A percentile compares a stretch with the other conserved stretches of the same genome.
Conservation (phyloP, 2,329 filamentous ascomycete genomes). For the Setomelanomma holmii region DNA sequence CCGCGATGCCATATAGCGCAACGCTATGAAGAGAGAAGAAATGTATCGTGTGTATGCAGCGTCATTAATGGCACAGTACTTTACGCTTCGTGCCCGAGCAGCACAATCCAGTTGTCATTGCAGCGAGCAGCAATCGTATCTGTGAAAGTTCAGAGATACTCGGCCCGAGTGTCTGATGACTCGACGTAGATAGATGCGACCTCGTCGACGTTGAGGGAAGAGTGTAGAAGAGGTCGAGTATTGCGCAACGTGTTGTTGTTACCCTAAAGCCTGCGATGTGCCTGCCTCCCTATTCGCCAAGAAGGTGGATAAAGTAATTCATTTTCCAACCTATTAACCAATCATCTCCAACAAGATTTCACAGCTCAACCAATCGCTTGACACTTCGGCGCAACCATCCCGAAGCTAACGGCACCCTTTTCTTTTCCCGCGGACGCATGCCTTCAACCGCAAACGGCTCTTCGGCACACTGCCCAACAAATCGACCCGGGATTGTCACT, state of each 20-base stretch:
- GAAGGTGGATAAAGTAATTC: neutral
- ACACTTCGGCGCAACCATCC: neutral
- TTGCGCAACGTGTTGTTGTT: slow-evolving; percentile 1
- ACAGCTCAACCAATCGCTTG: neutral
- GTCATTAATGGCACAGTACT: too few species aligned
- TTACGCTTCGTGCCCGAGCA: too few species aligned
- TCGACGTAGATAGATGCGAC: too few species aligned
- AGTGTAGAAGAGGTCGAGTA: neutral
- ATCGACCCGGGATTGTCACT: neutral
- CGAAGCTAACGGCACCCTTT: neutral
- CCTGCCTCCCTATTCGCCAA: neutral
- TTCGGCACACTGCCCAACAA: neutral
- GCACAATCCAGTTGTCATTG: too few species aligned
- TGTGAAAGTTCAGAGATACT: too few species aligned
- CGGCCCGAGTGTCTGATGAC: too few species aligned
- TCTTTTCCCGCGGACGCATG: neutral
- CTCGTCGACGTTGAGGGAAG: too few species aligned
- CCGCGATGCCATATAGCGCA: too few species aligned
- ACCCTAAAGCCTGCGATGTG: neutral
- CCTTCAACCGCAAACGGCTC: slow-evolving; percentile 2
- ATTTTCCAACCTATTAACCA: neutral
- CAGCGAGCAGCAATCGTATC: too few species aligned
- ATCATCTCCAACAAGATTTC: neutral
- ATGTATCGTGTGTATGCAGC: too few species aligned
- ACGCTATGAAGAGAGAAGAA: too few species aligned